A percentile compares a stretch with the other conserved stretches of the same genome.
Conservation (phyloP, 768 basidiomycete species). For the Psilocybe sp. region DNA sequence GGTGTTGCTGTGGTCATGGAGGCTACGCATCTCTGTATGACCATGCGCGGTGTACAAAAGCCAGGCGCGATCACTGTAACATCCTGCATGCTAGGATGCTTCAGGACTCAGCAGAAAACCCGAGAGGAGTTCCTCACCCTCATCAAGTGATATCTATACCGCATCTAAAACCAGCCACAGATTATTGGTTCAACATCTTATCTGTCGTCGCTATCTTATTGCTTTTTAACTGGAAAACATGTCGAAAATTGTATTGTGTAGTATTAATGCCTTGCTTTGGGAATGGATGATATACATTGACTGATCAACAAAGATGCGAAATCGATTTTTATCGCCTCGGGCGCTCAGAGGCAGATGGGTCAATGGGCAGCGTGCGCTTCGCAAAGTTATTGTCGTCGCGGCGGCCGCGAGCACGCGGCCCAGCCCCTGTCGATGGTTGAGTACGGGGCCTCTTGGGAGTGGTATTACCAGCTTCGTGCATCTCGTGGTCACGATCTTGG, state of each 20-base stretch:
- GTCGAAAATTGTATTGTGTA: conserved; percentile 6
- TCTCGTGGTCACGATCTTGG: conserved; percentile 65
- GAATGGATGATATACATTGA: conserved; percentile 1
- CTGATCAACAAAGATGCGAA: conserved; percentile 7
- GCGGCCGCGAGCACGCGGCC: conserved; percentile 39
- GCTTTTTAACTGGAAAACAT: conserved; percentile 3
- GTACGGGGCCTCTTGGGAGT: conserved; percentile 58
- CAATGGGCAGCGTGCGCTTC: conserved; percentile 59
- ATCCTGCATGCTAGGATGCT: conserved; percentile 97
- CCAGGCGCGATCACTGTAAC: conserved; percentile 94
- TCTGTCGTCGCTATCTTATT: conserved; percentile 12
- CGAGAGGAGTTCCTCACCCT: conserved; percentile 94
- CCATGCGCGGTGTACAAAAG: conserved; percentile 99
- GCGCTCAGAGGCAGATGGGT: conserved; percentile 59
- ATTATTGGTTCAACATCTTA: conserved; percentile 8
- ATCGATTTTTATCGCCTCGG: conserved; percentile 57
- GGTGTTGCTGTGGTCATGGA: conserved; percentile 99
- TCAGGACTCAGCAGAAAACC: conserved; percentile 98
- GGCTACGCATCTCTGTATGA: conserved; percentile 98
- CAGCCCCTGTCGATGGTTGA: conserved; percentile 24
- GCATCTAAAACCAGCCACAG: conserved; percentile 6
- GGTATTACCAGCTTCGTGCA: conserved; percentile 32
- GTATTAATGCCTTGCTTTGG: neutral
- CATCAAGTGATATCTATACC: conserved; percentile 46
- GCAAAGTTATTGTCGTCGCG: conserved; percentile 40